Evolutionary conservation across 805 yeast species (phyloP), one percentile per base, ranked within the genome.

Genomic region (Saccharomycopsis selenospora): DNA sequence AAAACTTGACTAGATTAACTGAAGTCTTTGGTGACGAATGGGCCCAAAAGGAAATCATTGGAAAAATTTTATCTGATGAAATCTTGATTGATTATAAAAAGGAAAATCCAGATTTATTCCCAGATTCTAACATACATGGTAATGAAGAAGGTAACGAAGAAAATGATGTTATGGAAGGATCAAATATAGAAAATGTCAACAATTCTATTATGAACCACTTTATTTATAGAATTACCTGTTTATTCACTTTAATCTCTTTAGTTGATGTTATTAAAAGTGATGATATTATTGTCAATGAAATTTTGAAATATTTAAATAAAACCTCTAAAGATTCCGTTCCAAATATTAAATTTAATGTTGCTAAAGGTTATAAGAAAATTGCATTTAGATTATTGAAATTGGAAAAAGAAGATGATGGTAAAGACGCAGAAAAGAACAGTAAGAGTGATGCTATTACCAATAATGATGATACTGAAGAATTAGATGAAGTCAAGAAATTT

Each of bases 271-370:
- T 91, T 24, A 67, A 72, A 52, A 68, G 76, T 27, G 66, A 71
- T 33, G 67, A 66, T 14, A 76, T 81, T 40, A 76, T 85, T 20
- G 70, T 77, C 36, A 71, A 72, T 36, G 81, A 82, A 56, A 76
- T 90, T 41, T 70, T 89, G 58, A 96, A 97, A 22, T 90, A 87
- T 60, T 72, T 93, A 52, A 74, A 79, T 56, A 79, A 77, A 43
- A 72, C 91, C 58, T 72, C 80, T 36, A 72, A 71, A 33, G 99
- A 93, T 67, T 75, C 80, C 5, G 97, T 93, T 49, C 96, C 99
- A 58, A 93, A 93, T 65, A 90, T 93, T 54, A 77, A 97, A 61
- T 93, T 93, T 70, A 93, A 90, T 67, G 89, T 85, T 54, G 97
- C 99, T 24, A 89, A 88, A 66, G 77, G 95, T 13, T 79, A 73